Base-by-base conservation (phyloP, 208 protist species). In the Balamuthia mandrillaris region DNA sequence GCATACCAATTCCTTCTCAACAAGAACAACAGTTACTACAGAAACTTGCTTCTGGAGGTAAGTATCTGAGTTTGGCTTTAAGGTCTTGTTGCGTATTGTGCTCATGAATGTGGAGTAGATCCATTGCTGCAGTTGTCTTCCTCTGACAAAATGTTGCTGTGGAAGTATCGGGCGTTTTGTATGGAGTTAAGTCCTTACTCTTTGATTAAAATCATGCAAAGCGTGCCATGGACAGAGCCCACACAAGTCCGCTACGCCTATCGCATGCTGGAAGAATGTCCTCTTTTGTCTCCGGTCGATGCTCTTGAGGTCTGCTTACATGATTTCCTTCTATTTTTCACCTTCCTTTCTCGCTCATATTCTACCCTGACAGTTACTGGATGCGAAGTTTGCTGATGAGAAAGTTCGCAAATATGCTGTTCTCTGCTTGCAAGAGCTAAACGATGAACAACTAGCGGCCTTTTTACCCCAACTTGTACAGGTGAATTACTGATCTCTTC, bases 381-480 rank as follows among this genome's bases (percentile, higher is more conserved):
- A 95, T 68, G 88, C 89, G 5, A 92, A 94, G 29, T 95, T 92
- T 81, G 85, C 91, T 0, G 93, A 96, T 63, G 41, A 12, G 14
- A 37, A 63, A 1, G 90, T 96, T 4, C 83, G 95, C 6, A 52
- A 75, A 61, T 87, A 78, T 27, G 93, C 91, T 6, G 91, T 94
- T 0, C 24, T 7, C 21, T 90, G 88, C 68, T 66, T 94, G 0
- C 90, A 91, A 9, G 35, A 68, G 6, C 31, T 95, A 0, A 63
- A 31, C 24, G 89, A 95, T 35, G 77, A 90, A 29, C 68, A 93
- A 29, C 45, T 95, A 1, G 77, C 83, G 0, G 61, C 86, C 39
- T 93, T 90, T 47, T 68, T 95, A 27, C 58, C 91, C 33, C 92
- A 95, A 84, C 86, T 95, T 16, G 77, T 92, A 1, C 89, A 91